Base-by-base conservation (phyloP, 495 filamentous ascomycete species). In the Penicillium subrubescens region DNA sequence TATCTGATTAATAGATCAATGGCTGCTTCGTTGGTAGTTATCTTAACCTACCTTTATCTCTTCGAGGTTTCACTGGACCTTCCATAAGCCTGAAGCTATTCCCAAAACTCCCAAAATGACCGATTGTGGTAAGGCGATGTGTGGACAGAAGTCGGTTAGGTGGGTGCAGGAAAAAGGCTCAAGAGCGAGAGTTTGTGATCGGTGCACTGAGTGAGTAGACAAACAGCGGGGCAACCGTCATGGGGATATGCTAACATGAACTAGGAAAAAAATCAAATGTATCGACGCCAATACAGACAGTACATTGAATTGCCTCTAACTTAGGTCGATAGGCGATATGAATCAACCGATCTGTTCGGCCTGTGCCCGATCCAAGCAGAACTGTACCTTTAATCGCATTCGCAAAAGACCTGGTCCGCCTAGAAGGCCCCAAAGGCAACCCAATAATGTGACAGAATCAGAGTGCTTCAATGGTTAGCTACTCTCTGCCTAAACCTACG, bases 401-500 rank as follows among this genome's bases (percentile, higher is more conserved):
- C 46, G 46, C 46, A 50, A 50, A 50, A 50, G 46, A 50, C 46
- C 46, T 50, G 46, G 46, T 12, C 46, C 46, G 46, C 46, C 46
- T 17, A 50, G 46, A 21, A 50, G 46, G 15, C 35, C 35, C 3
- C 35, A 39, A 39, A 39, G 35, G 10, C 35, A 39, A 14, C 15
- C 35, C 35, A 39, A 14, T 0, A 39, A 39, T 39, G 35, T 39
- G 35, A 14, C 35, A 39, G 35, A 39, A 12, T 12, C 35, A 39
- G 35, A 39, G 11, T 39, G 35, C 35, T 11, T 39, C 7, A 11
- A 39, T 39, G 35, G 35, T 39, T 3, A 39, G 35, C 35, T 39
- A 39, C 35, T 39, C 35, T 39, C 35, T 39, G 10, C 35, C 35
- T 39, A 39, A 39, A 39, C 35, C 8, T 39, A 39, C 35, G 10